Percentiles rank a stretch among this genome's conserved stretches.
These are phyloP conservation scores for Umbelopsis ramanniana DNA, from an alignment of 192 early-diverging fungal species.

Conservation along the genomic window DNA sequence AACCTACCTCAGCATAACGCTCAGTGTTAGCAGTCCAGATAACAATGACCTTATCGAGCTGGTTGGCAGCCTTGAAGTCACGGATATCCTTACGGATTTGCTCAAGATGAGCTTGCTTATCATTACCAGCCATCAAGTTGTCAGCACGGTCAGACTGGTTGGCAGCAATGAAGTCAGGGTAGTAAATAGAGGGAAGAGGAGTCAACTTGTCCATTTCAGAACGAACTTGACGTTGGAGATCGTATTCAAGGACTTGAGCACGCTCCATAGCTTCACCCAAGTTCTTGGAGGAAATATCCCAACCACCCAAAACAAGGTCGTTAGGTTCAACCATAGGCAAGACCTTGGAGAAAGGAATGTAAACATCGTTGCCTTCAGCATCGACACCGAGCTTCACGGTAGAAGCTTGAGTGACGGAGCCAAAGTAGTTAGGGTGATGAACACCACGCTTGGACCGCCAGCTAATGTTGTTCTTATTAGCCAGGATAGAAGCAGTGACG, in stretches of 20 bases:
- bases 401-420: constrained; percentile 94
- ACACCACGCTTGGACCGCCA: constrained; percentile 95
- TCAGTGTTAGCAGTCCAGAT: constrained; percentile 99
- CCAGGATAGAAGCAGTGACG: constrained; percentile 93
- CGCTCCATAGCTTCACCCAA: constrained; percentile 93
- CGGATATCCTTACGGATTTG: constrained; percentile 94
- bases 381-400: constrained; percentile 94
- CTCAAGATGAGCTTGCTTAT: constrained; percentile 93
- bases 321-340: constrained; percentile 97
- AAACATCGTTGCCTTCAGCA: constrained; percentile 83
- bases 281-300: constrained; percentile 92
- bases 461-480: constrained; percentile 85
- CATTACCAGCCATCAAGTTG: constrained; percentile 81
- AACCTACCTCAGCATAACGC: constrained; percentile 75
- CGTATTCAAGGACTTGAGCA: constrained; percentile 94
- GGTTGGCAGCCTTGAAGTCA: constrained; percentile 89
- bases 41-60: constrained; percentile 92
- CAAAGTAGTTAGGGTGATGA: constrained; percentile 95
- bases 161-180: constrained; percentile 98
- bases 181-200: constrained; percentile 97
- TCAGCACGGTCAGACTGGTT: constrained; percentile 98
- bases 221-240: constrained; percentile 92
- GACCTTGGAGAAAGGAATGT: constrained; percentile 90
- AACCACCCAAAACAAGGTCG: constrained; percentile 96
- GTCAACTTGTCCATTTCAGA: constrained; percentile 80